Conservation (phyloP, 1,139 yeast species). For the Suhomyces terraborum region DNA sequence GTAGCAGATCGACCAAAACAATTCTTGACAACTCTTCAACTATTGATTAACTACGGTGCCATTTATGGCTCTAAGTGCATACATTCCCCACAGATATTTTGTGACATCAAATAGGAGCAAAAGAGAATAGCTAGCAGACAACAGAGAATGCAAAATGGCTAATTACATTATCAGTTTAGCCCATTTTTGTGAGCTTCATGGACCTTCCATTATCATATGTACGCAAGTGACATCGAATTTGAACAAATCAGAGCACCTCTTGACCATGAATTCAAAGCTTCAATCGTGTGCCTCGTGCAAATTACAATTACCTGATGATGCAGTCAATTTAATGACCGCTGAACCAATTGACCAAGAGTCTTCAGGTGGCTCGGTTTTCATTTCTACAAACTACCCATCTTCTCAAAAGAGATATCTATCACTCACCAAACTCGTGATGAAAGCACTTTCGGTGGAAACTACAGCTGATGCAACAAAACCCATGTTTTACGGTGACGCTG, state of each 20-base stretch:
- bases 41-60: too few species aligned
- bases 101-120: too few species aligned
- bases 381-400: conserved; percentile 67
- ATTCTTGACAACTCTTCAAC: too few species aligned
- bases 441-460: conserved; percentile 72
- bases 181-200: conserved; percentile 86
- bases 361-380: conserved; percentile 16
- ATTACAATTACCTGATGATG: conserved; percentile 46
- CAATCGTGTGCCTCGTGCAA: conserved; percentile 64
- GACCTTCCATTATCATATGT: conserved; percentile 75
- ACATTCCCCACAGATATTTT: too few species aligned
- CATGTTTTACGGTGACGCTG: conserved; percentile 68
- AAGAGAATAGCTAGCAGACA: too few species aligned
- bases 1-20: too few species aligned
- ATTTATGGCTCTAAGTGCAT: too few species aligned
- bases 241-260: conserved; percentile 28
- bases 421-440: conserved; percentile 60
- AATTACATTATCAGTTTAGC: conserved; percentile 57
- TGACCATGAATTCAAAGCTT: conserved; percentile 33
- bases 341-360: not conserved
- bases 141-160: conserved; percentile 15
- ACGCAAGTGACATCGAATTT: conserved; percentile 52
- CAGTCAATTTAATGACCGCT: conserved; percentile 26
- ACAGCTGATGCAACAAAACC: conserved; percentile 67
- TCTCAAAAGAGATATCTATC: conserved; percentile 54